A percentile compares a stretch with the other conserved stretches of the same genome.
These are phyloP conservation scores for Penicillium oxalicum DNA, from an alignment of 2,329 filamentous ascomycete species.

Conservation along the genomic window DNA sequence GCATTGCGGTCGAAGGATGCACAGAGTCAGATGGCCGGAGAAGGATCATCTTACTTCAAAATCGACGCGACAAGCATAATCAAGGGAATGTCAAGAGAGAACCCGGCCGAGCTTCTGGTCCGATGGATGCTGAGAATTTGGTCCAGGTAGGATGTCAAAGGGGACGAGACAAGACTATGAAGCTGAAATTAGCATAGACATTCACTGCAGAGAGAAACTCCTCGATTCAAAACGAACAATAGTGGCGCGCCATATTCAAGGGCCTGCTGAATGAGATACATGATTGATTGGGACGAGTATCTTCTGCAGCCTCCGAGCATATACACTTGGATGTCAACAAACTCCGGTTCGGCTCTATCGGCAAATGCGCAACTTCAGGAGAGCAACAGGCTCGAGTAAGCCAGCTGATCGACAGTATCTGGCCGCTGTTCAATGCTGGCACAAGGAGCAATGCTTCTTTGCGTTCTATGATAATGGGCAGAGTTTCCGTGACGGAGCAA, in stretches of 20 bases:
- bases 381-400: not conserved
- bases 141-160: constrained; percentile 60
- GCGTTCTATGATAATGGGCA: too few relatives aligned
- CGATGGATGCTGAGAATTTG: constrained; percentile 61
- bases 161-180: constrained; percentile 54
- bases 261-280: constrained; percentile 36
- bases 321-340: constrained; percentile 6
- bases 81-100: constrained; percentile 61
- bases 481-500: not conserved
- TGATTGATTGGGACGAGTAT: constrained; percentile 19
- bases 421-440: too few relatives aligned
- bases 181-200: not conserved
- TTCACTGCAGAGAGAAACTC: not conserved
- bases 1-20: not conserved
- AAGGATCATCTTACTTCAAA: constrained; percentile 45
- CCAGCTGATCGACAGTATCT: too few relatives aligned
- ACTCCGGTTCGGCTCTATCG: not conserved
- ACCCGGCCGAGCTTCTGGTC: constrained; percentile 54
- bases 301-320: constrained; percentile 5
- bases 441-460: too few relatives aligned
- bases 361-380: not conserved
- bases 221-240: constrained; percentile 35
- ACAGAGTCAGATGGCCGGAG: not conserved
- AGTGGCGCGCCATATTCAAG: constrained; percentile 45
- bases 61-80: constrained; percentile 63